Evolutionary conservation across 2,329 filamentous ascomycete species (phyloP).

Genomic region (Amylocarpus encephaloides): DNA sequence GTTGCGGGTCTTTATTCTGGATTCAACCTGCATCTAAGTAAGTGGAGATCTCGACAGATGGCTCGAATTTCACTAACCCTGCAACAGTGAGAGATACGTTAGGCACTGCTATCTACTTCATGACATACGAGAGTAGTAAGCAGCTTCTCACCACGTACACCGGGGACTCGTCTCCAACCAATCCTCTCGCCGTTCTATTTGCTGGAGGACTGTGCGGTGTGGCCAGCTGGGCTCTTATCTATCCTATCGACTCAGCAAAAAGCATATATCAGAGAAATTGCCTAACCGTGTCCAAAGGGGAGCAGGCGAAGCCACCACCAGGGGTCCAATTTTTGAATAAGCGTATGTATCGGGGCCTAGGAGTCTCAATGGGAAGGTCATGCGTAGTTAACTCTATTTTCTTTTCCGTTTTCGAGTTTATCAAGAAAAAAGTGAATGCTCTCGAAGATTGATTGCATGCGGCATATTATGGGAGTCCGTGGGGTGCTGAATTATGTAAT

Average conservation of each 20-base stretch:
- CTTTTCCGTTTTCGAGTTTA: constrained; percentile 80
- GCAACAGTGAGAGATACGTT: constrained; percentile 68
- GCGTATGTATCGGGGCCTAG: constrained; percentile 76
- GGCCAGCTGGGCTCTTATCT: constrained; percentile 64
- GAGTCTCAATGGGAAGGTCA: constrained; percentile 76
- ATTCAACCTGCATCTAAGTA: constrained; percentile 71
- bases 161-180: constrained; percentile 66
- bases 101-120: constrained; percentile 80
- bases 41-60: constrained; percentile 31
- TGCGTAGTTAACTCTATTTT: constrained; percentile 83
- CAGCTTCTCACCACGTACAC: constrained; percentile 71
- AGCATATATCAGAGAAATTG: constrained; percentile 81
- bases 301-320: constrained; percentile 55
- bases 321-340: constrained; percentile 72
- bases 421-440: constrained; percentile 55
- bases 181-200: constrained; percentile 69
- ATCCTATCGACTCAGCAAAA: constrained; percentile 73
- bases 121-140: constrained; percentile 82
- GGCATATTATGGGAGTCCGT: constrained; percentile 9
- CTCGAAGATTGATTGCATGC: constrained; percentile 24
- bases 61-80: constrained; percentile 3
- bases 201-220: constrained; percentile 78
- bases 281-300: constrained; percentile 60
- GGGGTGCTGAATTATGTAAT: constrained; percentile 2
- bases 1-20: constrained; percentile 72